Base-by-base conservation (phyloP, 257 asterid species). In the Solanum habrochaites region DNA sequence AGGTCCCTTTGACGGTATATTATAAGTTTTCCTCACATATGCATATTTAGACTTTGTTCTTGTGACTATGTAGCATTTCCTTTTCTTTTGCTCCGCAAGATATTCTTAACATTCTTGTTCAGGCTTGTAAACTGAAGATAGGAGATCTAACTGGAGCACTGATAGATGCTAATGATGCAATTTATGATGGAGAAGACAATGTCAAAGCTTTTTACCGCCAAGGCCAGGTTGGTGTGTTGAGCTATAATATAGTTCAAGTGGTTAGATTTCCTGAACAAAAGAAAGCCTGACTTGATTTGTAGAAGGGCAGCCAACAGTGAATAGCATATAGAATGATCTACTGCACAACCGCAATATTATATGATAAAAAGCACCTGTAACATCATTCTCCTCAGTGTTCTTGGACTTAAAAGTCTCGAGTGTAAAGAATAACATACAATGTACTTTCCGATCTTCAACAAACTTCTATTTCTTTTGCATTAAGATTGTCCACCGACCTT, bases 141-240 rank as follows among this genome's bases (percentile, higher is more conserved):
- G 93, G 92, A 58, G 93, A 91, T 88, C 83, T 85, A 8, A 67
- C 85, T 64, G 93, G 93, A 83, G 93, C 93, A 64, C 40, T 91
- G 80, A 18, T 88, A 25, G 92, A 91, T 74, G 90, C 93, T 78
- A 87, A 91, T 31, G 89, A 71, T 70, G 91, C 93, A 12, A 90
- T 90, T 87, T 83, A 86, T 42, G 93, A 88, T 72, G 92, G 78
- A 23, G 87, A 82, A 56, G 89, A 91, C 42, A 88, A 91, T 66
- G 87, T 87, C 23, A 91, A 91, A 64, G 93, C 90, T 45, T 88
- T 87, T 87, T 91, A 86, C 67, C 93, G 92, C 66, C 92, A 83
- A 87, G 92, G 93, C 82, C 93, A 91, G 93, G 93, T 91, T 42
- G 60, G 82, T 66, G 58, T 70, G 27, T 52, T 42, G 31, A 16